Conservation (phyloP, 2,329 filamentous ascomycete species). For the Talaromyces sp. region DNA sequence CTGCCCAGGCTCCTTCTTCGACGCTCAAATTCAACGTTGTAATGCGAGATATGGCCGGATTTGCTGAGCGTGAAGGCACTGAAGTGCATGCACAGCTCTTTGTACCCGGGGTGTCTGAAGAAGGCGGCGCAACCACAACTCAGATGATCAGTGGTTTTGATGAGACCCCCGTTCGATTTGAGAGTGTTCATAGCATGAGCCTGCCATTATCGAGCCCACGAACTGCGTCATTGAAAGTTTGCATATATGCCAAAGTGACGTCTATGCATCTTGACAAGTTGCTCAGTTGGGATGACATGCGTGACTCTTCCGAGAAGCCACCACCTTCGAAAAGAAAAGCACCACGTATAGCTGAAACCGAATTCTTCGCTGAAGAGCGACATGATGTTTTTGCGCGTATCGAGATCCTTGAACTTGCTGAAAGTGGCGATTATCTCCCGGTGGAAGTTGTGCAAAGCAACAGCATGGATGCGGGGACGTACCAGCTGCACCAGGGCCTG, state of each 20-base stretch:
- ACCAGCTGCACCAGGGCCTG: conserved; percentile 90
- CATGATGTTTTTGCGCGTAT: conserved; percentile 86
- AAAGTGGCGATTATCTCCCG: conserved; percentile 83
- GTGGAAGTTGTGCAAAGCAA: conserved; percentile 87
- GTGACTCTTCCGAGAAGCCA: conserved; percentile 59
- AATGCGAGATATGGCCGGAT: conserved; percentile 93
- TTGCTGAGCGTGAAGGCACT: conserved; percentile 90
- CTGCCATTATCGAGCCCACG: conserved; percentile 72
- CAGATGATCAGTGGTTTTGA: conserved; percentile 93
- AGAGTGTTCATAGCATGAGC: conserved; percentile 98
- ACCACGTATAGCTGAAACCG: conserved; percentile 77
- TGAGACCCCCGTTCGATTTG: conserved; percentile 85
- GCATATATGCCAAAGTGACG: conserved; percentile 86
- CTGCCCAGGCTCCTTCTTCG: conserved; percentile 82
- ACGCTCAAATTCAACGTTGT: conserved; percentile 98
- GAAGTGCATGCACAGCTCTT: conserved; percentile 97
- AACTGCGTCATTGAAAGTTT: conserved; percentile 73
- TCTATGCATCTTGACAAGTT: conserved; percentile 95
- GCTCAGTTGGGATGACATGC: conserved; percentile 98
- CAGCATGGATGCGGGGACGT: conserved; percentile 80
- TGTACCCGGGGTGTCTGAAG: conserved; percentile 81
- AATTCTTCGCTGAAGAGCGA: conserved; percentile 89
- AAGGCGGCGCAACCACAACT: conserved; percentile 88
- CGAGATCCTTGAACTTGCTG: conserved; percentile 86
- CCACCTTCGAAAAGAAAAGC: conserved; percentile 53